Conservation (phyloP, 192 early-diverging fungal species). For the Chytriomyces confervae region DNA sequence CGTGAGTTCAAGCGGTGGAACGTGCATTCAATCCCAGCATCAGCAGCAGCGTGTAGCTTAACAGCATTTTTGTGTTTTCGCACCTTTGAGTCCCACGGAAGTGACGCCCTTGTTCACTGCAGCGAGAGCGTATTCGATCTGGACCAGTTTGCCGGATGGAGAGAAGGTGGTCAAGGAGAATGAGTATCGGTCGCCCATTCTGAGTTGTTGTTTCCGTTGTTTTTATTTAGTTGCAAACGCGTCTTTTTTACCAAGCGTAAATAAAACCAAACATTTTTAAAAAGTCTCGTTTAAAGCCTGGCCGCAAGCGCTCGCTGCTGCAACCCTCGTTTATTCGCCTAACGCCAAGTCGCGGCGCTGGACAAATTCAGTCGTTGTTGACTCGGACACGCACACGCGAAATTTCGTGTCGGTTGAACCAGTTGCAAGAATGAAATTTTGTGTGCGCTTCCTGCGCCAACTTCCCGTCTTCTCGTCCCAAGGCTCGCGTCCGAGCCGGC, state of each 20-base stretch:
- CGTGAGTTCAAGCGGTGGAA: too few relatives aligned
- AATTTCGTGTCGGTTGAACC: too few relatives aligned
- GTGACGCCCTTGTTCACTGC: conserved; percentile 91
- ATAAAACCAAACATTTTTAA: neutral
- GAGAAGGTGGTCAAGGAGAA: conserved; percentile 99
- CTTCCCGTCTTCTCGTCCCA: too few relatives aligned
- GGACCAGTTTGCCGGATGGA: conserved; percentile 97
- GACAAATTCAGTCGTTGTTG: too few relatives aligned
- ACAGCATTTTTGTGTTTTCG: neutral
- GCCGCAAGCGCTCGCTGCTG: too few relatives aligned
- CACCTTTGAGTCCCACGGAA: conserved; percentile 93
- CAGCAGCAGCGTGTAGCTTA: neutral
- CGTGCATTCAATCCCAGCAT: conserved; percentile 13
- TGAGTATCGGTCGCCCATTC: conserved; percentile 74
- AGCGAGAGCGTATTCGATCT: conserved; percentile 97
- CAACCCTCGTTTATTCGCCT: too few relatives aligned
- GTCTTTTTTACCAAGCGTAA: neutral
- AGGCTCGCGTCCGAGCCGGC: too few relatives aligned
- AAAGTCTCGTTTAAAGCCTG: too few relatives aligned
- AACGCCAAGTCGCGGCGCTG: too few relatives aligned
- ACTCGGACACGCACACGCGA: too few relatives aligned
- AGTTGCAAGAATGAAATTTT: too few relatives aligned
- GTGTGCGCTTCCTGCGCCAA: too few relatives aligned
- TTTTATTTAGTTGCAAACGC: neutral
- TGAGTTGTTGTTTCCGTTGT: neutral